These are phyloP conservation scores for Chenopodium formosanum DNA, from an alignment of 148 eudicot species.

Conservation along the genomic window DNA sequence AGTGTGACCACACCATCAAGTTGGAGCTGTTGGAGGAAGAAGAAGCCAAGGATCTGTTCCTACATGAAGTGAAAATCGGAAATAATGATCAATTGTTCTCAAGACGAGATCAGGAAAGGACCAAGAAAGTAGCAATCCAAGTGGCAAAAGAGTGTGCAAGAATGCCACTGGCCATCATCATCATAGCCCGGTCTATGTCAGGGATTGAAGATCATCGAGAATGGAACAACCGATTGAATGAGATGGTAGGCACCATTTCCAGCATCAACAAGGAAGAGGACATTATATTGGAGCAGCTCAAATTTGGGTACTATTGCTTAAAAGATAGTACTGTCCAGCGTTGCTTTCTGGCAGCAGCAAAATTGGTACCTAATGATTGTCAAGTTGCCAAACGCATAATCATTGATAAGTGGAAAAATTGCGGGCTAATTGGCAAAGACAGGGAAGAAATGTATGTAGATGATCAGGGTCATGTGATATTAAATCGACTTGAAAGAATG, in stretches of 20 bases:
- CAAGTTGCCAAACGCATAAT: background rate
- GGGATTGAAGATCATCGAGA: constrained; percentile 1
- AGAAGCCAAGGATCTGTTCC: constrained; percentile 2
- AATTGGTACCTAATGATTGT: background rate
- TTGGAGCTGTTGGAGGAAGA: background rate
- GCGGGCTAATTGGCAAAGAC: background rate
- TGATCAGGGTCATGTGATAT: constrained; percentile 20
- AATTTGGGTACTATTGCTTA: constrained; percentile 14
- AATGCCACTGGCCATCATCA: constrained; percentile 21
- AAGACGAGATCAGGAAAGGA: background rate
- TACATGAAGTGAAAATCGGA: background rate
- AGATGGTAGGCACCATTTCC: background rate
- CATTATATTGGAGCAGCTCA: constrained; percentile 17
- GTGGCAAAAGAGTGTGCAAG: constrained; percentile 15
- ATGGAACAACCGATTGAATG: constrained; percentile 14
- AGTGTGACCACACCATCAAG: background rate
- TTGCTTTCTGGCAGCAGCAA: constrained; percentile 8
- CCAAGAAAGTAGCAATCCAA: background rate
- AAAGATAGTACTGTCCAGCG: background rate
- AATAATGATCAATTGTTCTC: background rate
- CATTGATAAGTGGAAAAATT: background rate
- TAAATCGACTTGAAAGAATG: constrained; percentile 18
- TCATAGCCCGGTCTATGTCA: constrained; percentile 20
- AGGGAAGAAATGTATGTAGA: background rate
- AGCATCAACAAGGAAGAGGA: constrained; percentile 16